A percentile compares a stretch with the other conserved stretches of the same genome.
Conservation (phyloP, 768 basidiomycete species). For the Suillus occidentalis region DNA sequence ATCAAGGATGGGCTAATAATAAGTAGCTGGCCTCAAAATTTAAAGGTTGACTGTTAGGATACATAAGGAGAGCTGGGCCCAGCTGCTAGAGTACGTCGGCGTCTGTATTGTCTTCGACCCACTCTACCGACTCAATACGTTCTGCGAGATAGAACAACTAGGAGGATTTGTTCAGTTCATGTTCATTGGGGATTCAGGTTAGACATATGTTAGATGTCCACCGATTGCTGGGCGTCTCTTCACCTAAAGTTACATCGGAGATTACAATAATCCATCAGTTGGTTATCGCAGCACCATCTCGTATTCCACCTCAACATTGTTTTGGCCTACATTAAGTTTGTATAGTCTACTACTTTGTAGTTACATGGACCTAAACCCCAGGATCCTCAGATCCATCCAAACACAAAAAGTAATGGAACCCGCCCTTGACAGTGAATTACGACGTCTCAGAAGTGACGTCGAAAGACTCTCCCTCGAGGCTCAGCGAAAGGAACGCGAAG, state of each 20-base stretch:
- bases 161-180: no score
- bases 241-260: neutral
- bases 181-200: no score
- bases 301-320: neutral
- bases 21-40: neutral
- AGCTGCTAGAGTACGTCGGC: neutral
- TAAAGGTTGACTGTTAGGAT: neutral
- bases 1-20: neutral
- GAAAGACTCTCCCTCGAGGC: constrained; percentile 3
- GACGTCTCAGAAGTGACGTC: neutral
- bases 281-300: neutral
- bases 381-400: neutral
- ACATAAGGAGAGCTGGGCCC: neutral
- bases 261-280: neutral
- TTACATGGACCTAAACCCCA: neutral
- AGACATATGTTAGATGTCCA: no score
- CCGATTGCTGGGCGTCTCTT: neutral
- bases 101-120: no score
- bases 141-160: no score
- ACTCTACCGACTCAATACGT: no score
- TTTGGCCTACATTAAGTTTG: neutral
- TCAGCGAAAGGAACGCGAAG: neutral
- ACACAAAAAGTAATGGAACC: neutral
- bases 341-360: neutral
- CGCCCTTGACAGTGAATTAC: neutral